A percentile compares a stretch with the other conserved stretches of the same genome.
Conservation (phyloP, 805 yeast genomes). For the Starmerella powellii region DNA sequence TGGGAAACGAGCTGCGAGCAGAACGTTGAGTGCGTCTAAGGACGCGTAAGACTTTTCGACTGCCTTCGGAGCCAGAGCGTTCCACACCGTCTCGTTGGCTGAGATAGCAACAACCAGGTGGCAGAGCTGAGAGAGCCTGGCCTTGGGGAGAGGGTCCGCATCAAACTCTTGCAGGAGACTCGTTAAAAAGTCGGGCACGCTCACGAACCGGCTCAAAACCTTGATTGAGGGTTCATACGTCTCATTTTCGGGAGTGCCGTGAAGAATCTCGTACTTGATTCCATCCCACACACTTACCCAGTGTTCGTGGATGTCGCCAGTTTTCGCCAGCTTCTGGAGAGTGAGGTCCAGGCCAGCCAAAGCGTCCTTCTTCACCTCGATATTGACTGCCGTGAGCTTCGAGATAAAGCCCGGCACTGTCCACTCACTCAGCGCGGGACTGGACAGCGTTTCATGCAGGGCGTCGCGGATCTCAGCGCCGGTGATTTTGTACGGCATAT, state of each 20-base stretch:
- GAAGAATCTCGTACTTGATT: conserved; percentile 76
- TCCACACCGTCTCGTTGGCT: conserved; percentile 7
- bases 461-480: conserved; percentile 54
- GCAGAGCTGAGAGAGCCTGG: conserved; percentile 36
- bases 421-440: conserved; percentile 57
- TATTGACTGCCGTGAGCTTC: conserved; percentile 42
- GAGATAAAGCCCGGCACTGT: conserved; percentile 67
- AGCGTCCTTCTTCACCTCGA: conserved; percentile 50
- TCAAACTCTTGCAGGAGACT: conserved; percentile 23
- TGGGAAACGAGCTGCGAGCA: conserved; percentile 8
- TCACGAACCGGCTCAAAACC: conserved; percentile 20
- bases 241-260: conserved; percentile 48
- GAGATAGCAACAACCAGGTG: conserved; percentile 11
- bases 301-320: conserved; percentile 39
- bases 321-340: conserved; percentile 38
- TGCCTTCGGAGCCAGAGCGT: conserved; percentile 38
- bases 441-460: conserved; percentile 49
- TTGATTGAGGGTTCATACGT: conserved; percentile 18
- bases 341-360: conserved; percentile 50
- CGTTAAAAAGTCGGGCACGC: conserved; percentile 30
- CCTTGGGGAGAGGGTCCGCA: conserved; percentile 35
- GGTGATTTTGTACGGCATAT: conserved; percentile 76
- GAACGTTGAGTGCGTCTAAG: conserved; percentile 1
- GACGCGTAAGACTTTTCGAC: conserved; percentile 14
- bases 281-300: conserved; percentile 82